These are phyloP conservation scores for Medicago arabica DNA, from an alignment of 306 rosid species.

Conservation along the genomic window DNA sequence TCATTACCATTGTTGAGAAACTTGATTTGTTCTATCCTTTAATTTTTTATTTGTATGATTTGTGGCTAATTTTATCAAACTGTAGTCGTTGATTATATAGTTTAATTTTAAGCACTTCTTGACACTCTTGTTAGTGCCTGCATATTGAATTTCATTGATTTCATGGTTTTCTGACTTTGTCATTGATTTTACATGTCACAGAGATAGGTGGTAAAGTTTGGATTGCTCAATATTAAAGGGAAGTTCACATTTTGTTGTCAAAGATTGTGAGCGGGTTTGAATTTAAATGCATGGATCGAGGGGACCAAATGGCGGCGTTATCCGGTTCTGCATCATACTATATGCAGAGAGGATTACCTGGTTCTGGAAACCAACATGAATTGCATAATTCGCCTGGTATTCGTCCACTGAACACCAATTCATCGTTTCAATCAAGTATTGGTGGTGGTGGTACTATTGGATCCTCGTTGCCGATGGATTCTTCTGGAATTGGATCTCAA, in stretches of 20 bases:
- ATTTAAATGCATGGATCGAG: constrained; percentile 94
- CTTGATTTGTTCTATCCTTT: constrained; percentile 23
- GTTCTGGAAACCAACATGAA: constrained; percentile 72
- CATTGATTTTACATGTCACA: constrained; percentile 47
- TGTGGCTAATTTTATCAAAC: constrained; percentile 16
- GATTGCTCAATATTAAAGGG: constrained; percentile 24
- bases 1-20: background rate
- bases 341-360: constrained; percentile 74
- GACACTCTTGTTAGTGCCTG: constrained; percentile 11
- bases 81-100: constrained; percentile 15
- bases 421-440: constrained; percentile 66
- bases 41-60: constrained; percentile 29
- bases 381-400: constrained; percentile 56
- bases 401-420: constrained; percentile 64
- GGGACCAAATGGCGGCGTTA: constrained; percentile 80
- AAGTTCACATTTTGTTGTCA: constrained; percentile 29
- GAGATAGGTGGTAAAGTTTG: constrained; percentile 39
- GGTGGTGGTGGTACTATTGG: constrained; percentile 74
- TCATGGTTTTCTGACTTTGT: constrained; percentile 42
- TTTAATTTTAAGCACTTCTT: background rate
- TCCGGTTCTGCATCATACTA: constrained; percentile 82
- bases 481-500: constrained; percentile 70
- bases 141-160: constrained; percentile 31
- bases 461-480: constrained; percentile 71
- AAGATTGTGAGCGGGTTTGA: constrained; percentile 39